Base-by-base conservation (phyloP, 768 basidiomycete species). In the Leccinum rimulosum region DNA sequence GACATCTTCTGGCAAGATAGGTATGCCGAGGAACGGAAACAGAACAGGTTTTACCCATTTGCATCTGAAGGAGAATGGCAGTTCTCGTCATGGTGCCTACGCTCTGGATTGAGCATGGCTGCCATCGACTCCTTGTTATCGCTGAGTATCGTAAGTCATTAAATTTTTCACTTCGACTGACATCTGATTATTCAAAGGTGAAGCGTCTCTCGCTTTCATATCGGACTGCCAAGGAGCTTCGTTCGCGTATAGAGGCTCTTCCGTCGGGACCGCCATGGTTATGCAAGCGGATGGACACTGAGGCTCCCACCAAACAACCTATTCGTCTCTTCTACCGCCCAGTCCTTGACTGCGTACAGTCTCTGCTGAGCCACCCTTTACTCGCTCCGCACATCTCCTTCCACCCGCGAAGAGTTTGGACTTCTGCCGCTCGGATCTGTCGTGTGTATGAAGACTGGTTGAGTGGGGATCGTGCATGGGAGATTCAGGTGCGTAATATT, bases 261-360 rank as follows among this genome's bases (percentile, higher is more conserved):
- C 50, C 35, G 10, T 55, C 22, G 0, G 60, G 53, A 25, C 53
- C 17, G 1, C 25, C 15, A 1, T 61, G 60, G 53, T 30, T 55
- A 3, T 61, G 53, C n/a, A 31, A 61, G 22, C 1, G 0, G 1
- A 0, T 61, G 33, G 1, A 56, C 12, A 3, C 6, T 1, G 27
- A 56, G 33, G n/a, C 6, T n/a, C 65, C 63, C n/a, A 71, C 69
- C 14, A 75, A 73, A 35, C 62, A 61, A 1, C 57, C 59, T 0
- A 11, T 73, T n/a, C 12, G 48, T 19, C 59, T 77, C 3, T 74
- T 63, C 58, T 76, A 76, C 60, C 61, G 60, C 10, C 58, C 68
- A 53, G 50, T 66, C 3, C 30, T 76, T 6, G 59, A 75, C 14
- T 76, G 71, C 27, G 9, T 76, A 0, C 60, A 73, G 45, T 54